A percentile compares a stretch with the other conserved stretches of the same genome.
These are phyloP conservation scores for Pyrenophora graminea DNA, from an alignment of 2,329 filamentous ascomycete species.

Conservation along the genomic window DNA sequence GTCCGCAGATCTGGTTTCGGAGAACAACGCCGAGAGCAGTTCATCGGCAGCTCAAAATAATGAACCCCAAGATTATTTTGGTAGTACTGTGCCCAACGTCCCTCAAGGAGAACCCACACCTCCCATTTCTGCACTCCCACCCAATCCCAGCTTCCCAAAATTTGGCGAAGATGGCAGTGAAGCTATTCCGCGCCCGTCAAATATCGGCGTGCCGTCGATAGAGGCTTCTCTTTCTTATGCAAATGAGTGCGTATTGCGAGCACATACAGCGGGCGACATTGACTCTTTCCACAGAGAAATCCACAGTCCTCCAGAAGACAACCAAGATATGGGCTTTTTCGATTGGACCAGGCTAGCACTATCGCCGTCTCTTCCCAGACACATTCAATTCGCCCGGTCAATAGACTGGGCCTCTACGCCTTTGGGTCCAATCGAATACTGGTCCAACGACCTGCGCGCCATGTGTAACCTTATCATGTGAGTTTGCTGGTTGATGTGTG, in stretches of 20 bases:
- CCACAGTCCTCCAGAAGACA: slow-evolving; percentile 24
- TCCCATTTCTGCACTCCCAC: slow-evolving; percentile 8
- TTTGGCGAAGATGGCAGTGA: slow-evolving; percentile 3
- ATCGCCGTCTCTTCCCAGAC: slow-evolving; percentile 65
- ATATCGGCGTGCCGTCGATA: slow-evolving; percentile 24
- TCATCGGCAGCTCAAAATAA: slow-evolving; percentile 15
- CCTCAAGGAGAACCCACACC: slow-evolving; percentile 19
- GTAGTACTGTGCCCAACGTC: slow-evolving; percentile 29
- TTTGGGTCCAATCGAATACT: slow-evolving; percentile 75
- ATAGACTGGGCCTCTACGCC: slow-evolving; percentile 74
- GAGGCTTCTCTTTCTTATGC: slow-evolving; percentile 37
- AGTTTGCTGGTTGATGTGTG: slow-evolving; percentile 2
- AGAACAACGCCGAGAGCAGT: slow-evolving; percentile 12
- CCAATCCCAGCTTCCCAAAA: slow-evolving; percentile 8
- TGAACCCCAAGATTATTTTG: slow-evolving; percentile 52
- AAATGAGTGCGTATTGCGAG: slow-evolving; percentile 49
- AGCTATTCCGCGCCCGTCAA: slow-evolving; percentile 16
- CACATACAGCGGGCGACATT: slow-evolving; percentile 47
- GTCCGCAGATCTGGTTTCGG: slow-evolving; percentile 18
- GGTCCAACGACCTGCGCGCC: slow-evolving; percentile 71
- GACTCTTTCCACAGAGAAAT: slow-evolving; percentile 45
- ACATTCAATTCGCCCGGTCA: slow-evolving; percentile 73
- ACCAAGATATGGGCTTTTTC: slow-evolving; percentile 61
- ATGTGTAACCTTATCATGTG: slow-evolving; percentile 82
- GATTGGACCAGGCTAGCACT: slow-evolving; percentile 79